Evolutionary conservation across 345 rosid species (phyloP), one percentile per base, ranked within the genome.

Genomic region (Lumnitzera racemosa): DNA sequence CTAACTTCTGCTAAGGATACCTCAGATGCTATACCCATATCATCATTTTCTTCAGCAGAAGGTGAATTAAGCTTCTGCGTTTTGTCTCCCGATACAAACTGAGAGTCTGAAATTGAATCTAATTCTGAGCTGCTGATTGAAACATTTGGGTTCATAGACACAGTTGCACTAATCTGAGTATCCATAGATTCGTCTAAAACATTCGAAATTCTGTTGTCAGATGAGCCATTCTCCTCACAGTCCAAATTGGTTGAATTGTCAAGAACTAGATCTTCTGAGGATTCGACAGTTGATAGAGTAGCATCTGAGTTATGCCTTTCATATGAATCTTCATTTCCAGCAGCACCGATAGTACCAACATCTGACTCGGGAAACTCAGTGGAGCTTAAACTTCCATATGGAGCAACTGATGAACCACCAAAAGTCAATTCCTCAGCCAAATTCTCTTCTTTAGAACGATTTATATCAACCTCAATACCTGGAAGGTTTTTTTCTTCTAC

Each of bases 91-190:
- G 78, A 70, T 13, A 60, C 58, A 65, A 49, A 57, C 53, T 62
- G 66, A 61, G 80, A 65, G 72, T 80, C 79, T 55, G 51, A 62
- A 66, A 55, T 25, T 56, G 65, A 53, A 58, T 79, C 78, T 53
- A 67, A 29, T 50, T 70, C 71, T 65, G 87, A 70, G 72, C 53
- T 71, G 72, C 53, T 71, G 53, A 70, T 74, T 20, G 74, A 72
- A 67, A 57, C 51, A 59, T 59, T 67, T 59, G 50, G 61, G 55
- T 41, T 61, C 51, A 67, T 59, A 63, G 72, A 67, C 56, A 63
- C 82, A 11, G 54, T 62, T 59, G 75, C 65, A 53, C 58, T 61
- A 57, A 58, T 24, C 36, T 61, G 65, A 62, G 27, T 61, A 24
- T 61, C 29, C 61, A 46, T 66, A 69, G 77, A 67, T 58, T 49